These are phyloP conservation scores for Nymphaea thermarum DNA, from an alignment of 164 flowering plant species.

Conservation along the genomic window DNA sequence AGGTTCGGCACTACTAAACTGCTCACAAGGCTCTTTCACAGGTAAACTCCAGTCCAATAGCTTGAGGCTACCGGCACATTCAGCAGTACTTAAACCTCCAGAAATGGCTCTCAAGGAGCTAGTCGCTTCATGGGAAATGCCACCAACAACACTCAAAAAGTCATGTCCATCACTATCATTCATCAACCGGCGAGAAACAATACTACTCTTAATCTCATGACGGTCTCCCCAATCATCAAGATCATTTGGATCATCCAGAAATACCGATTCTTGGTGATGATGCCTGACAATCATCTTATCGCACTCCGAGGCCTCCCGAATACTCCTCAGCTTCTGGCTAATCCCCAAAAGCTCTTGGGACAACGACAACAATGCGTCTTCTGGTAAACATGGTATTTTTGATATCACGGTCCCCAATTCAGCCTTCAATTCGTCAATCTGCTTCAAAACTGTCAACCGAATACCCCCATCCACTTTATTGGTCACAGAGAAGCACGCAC, in stretches of 20 bases:
- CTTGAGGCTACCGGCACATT: neutral
- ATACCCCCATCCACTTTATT: neutral
- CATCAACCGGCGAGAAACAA: neutral
- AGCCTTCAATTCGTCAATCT: neutral
- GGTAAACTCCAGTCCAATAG: neutral
- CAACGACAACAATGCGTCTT: neutral
- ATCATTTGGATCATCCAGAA: neutral
- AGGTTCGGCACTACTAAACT: neutral
- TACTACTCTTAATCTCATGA: neutral
- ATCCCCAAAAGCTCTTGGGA: neutral
- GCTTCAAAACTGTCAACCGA: neutral
- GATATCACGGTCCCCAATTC: neutral
- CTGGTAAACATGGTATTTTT: neutral
- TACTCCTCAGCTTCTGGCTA: neutral
- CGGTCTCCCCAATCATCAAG: neutral
- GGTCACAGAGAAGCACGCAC: neutral
- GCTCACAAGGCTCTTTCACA: conserved; percentile 1
- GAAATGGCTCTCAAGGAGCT: neutral
- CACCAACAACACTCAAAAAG: neutral
- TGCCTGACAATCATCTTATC: neutral
- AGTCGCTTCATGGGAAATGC: neutral
- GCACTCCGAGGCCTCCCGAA: neutral
- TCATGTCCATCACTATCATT: neutral
- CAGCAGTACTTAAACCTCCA: neutral
- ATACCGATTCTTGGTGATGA: neutral